phyloP scores from a whole-genome alignment of 2,329 filamentous ascomycete genomes.

The Neonectria hederae region DNA sequence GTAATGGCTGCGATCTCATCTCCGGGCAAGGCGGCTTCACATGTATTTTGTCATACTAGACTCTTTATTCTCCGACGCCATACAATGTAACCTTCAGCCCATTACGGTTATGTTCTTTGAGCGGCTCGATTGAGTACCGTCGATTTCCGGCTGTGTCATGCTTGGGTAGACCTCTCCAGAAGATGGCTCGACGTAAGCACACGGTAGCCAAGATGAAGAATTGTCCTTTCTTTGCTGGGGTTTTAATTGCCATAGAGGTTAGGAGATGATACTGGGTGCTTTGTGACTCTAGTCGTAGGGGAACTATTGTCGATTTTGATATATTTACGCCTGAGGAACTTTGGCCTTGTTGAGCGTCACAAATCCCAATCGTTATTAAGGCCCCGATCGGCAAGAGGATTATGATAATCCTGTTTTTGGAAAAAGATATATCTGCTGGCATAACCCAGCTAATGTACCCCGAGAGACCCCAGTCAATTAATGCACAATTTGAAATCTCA shows the following conservation, averaged over 20 bases:
- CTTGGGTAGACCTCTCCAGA: neutral
- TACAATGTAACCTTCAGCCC: slow-evolving; percentile 30
- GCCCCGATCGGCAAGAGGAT: too few species aligned
- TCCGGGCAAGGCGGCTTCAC: slow-evolving; percentile 40
- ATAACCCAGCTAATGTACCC: too few species aligned
- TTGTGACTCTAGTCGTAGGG: neutral
- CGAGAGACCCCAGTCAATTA: too few species aligned
- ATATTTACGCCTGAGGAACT: too few species aligned
- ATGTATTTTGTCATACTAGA: slow-evolving; percentile 43
- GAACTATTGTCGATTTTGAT: too few species aligned
- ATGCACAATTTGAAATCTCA: too few species aligned
- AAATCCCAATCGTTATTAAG: too few species aligned
- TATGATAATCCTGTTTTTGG: too few species aligned
- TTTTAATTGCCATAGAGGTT: too few species aligned
- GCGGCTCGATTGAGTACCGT: neutral
- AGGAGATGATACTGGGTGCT: too few species aligned
- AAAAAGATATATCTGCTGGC: too few species aligned
- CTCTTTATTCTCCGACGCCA: slow-evolving; percentile 34
- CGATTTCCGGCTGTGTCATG: neutral
- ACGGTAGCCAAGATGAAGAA: neutral
- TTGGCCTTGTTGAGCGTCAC: too few species aligned
- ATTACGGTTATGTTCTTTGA: neutral
- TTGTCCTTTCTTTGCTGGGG: neutral
- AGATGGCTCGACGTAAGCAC: neutral
- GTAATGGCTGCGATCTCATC: slow-evolving; percentile 45